phyloP scores from a whole-genome alignment of 1,139 yeast genomes.

The Lodderomyces oxycetoniae region DNA sequence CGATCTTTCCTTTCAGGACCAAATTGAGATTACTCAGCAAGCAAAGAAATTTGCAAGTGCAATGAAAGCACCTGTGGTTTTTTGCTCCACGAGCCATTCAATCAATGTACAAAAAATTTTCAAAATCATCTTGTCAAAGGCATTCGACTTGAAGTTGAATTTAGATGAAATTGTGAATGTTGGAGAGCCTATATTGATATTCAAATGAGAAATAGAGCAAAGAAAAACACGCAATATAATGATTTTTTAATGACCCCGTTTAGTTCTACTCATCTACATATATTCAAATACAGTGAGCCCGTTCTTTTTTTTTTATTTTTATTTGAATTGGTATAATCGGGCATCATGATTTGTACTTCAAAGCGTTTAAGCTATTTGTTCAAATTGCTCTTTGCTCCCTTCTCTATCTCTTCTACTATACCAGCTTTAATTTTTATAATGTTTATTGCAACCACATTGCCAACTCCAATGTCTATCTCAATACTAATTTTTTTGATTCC shows the following conservation, averaged over 20 bases:
- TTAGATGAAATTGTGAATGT: constrained; percentile 77
- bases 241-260: not conserved
- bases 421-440: too few relatives aligned
- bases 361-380: too few relatives aligned
- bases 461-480: too few relatives aligned
- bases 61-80: constrained; percentile 86
- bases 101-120: constrained; percentile 93
- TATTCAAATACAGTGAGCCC: not conserved
- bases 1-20: constrained; percentile 75
- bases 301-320: too few relatives aligned
- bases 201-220: constrained; percentile 29
- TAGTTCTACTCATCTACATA: not conserved
- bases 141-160: constrained; percentile 80
- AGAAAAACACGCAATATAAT: not conserved
- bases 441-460: too few relatives aligned
- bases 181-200: constrained; percentile 87
- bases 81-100: constrained; percentile 90
- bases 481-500: too few relatives aligned
- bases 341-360: too few relatives aligned
- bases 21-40: constrained; percentile 77
- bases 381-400: too few relatives aligned
- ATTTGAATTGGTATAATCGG: too few relatives aligned
- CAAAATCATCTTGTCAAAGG: constrained; percentile 85
- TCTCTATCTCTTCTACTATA: too few relatives aligned
- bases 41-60: constrained; percentile 86